Evolutionary conservation across 345 rosid species (phyloP).

Genomic region (Barbarea vulgaris): DNA sequence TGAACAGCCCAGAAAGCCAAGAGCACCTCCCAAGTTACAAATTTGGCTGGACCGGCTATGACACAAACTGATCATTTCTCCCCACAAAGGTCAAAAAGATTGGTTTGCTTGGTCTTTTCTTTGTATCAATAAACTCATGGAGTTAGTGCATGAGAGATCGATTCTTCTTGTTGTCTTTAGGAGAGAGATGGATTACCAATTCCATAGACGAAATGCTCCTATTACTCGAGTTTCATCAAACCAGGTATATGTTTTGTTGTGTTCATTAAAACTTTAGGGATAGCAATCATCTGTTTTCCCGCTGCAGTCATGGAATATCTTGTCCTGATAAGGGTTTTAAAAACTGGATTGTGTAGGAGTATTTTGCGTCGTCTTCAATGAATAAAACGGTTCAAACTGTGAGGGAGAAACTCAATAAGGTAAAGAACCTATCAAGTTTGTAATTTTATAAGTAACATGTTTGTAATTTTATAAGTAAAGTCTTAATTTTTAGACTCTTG

Average conservation of each 20-base stretch:
- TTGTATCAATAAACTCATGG: neutral
- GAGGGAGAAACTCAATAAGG: slow-evolving; percentile 84
- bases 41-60: slow-evolving; percentile 12
- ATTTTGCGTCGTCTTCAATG: slow-evolving; percentile 79
- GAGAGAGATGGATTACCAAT: slow-evolving; percentile 41
- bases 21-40: slow-evolving; percentile 19
- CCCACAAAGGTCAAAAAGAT: slow-evolving; percentile 18
- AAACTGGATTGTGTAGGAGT: slow-evolving; percentile 58
- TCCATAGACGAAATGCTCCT: slow-evolving; percentile 41
- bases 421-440: slow-evolving; percentile 30
- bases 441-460: neutral
- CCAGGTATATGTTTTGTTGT: slow-evolving; percentile 49
- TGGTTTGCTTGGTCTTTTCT: neutral
- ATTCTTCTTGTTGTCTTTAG: slow-evolving; percentile 12
- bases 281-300: neutral
- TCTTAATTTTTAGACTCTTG: neutral
- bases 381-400: slow-evolving; percentile 73
- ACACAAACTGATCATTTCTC: slow-evolving; percentile 4
- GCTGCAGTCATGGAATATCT: neutral
- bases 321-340: slow-evolving; percentile 8
- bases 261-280: neutral
- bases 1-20: slow-evolving; percentile 35
- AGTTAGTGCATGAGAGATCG: slow-evolving; percentile 5
- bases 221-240: slow-evolving; percentile 66
- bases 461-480: neutral